Evolutionary conservation across 441 rosid genomes (phyloP), one percentile per base, ranked within the genome.

Genomic region (Mallotus repandus): DNA sequence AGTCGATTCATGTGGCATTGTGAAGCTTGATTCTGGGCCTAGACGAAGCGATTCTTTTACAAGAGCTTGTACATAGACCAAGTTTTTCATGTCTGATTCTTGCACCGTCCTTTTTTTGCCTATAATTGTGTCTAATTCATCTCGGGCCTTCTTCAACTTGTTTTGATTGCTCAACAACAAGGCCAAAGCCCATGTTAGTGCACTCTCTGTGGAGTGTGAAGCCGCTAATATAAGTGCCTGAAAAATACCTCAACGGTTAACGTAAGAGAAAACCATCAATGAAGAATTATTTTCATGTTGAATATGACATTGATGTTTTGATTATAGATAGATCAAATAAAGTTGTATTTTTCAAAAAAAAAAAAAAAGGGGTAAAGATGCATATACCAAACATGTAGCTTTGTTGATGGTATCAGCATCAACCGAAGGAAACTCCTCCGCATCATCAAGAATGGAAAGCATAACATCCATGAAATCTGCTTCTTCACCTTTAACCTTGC

Each of bases 151-250:
- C 74, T 67, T 71, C 52, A 91, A 14, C 52, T 53, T 72, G 4
- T 73, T 46, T 1, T 13, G 81, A 55, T 85, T 83, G 74, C 85
- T 89, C 14, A 87, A 41, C n/a, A 75, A 14, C 21, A 72, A 38
- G 2, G 79, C 72, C 1, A 79, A 32, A 16, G 73, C 15, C 94
- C 97, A 88, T 16, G 81, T 89, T 2, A 88, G 15, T 13, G 81
- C 78, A 9, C 78, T 66, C 4, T 84, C 18, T 19, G 87, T 83
- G 21, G 89, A 84, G 76, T 88, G 92, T 3, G 88, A 67, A 10
- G 87, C 95, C 0, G 86, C 86, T 29, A 82, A 1, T 29, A 86
- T 81, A 41, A 91, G 80, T 72, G 69, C 25, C 94, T 89, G 80
- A 45, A 45, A 45, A 7, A 5, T 7, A 3, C 0, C 7, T 9